Evolutionary conservation across 2,329 filamentous ascomycete species (phyloP), one percentile per base, ranked within the genome.

Genomic region (Ophiocordyceps australis): DNA sequence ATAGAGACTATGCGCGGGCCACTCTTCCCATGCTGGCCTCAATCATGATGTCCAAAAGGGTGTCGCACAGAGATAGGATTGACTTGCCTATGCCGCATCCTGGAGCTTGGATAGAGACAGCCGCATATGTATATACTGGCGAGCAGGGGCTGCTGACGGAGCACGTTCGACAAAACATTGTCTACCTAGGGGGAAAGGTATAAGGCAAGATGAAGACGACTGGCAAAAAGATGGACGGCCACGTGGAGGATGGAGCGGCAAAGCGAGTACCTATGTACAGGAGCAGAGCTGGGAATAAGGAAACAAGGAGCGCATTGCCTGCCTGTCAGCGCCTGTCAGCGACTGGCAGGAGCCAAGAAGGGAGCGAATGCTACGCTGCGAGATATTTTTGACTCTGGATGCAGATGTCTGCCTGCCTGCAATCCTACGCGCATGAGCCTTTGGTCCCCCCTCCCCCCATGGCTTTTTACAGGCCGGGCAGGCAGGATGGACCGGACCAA

Each of bases 21-120:
- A 37, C 42, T 21, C 49, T 72, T 4, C 69, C 67, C 3, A 55
- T 65, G 0, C 44, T 73, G 5, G 64, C 59, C 1, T 54, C 59
- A 2, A 45, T 73, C 24, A 59, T 74, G 34, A 47, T 62, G 18
- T 69, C 63, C 0, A 55, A 60, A 5, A 52, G 62, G 35, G 52
- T 72, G 14, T 45, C 46, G 10, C 50, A 52, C 14, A 59, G 63
- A 16, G 67, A 72, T 35, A 47, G 50, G 3, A 50, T 74, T 26
- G 65, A 72, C 33, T 46, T 74, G 8, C 66, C 67, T 0, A 34
- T 74, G 28, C 68, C 68, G 2, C 51, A 61, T 29, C 66, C 68
- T 1, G 55, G 58, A 26, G 58, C 50, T 7, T 74, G 68, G 68
- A 38, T 42, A 3, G 55, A 63, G 28, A 70, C 66, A 1, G 47